phyloP scores from a whole-genome alignment of 2,329 filamentous ascomycete species.

The Bretziella fagacearum region DNA sequence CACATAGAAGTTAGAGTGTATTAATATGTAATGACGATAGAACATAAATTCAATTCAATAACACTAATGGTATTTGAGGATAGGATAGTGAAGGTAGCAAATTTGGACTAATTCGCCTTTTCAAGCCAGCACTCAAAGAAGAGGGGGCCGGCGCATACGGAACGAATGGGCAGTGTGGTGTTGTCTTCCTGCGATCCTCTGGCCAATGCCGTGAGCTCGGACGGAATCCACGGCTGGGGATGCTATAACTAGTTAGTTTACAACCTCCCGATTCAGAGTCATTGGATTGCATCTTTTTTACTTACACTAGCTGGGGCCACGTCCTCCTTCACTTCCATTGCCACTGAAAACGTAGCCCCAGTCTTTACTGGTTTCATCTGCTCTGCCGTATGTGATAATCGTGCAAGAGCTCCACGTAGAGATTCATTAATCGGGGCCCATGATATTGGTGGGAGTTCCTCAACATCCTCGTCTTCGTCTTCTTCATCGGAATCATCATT shows the following conservation, averaged over 20 bases:
- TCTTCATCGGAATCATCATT: conserved; percentile 16
- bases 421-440: conserved; percentile 53
- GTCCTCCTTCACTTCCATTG: conserved; percentile 51
- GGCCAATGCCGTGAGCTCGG: conserved; percentile 29
- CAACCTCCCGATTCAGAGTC: not conserved
- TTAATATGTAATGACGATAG: conserved; percentile 13
- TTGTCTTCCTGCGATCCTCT: conserved; percentile 2
- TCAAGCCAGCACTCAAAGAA: conserved; percentile 52
- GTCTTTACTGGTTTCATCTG: conserved; percentile 40
- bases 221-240: conserved; percentile 44
- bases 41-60: conserved; percentile 1
- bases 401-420: conserved; percentile 48
- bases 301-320: conserved; percentile 42
- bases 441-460: conserved; percentile 22
- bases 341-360: conserved; percentile 59
- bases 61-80: not conserved
- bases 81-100: not conserved
- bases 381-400: conserved; percentile 42
- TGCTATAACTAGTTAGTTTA: conserved; percentile 24
- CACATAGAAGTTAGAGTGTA: conserved; percentile 7
- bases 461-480: conserved; percentile 16
- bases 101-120: conserved; percentile 28
- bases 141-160: conserved; percentile 40
- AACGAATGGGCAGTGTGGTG: conserved; percentile 26
- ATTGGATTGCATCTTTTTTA: conserved; percentile 11